Base-by-base conservation (phyloP, 495 filamentous ascomycete species). In the Glarea lozoyensis region DNA sequence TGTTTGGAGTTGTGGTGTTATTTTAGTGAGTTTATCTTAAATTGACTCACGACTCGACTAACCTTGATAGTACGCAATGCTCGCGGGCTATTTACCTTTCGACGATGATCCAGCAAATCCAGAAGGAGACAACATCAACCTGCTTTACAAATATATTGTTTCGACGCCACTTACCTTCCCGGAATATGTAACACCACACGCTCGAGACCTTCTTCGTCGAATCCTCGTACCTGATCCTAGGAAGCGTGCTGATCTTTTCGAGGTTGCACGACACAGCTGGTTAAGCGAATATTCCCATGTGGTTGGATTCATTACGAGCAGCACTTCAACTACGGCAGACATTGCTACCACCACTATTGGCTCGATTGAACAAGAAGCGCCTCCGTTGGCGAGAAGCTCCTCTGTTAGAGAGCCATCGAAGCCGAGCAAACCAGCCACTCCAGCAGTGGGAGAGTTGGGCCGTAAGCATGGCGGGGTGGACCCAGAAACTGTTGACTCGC, bases 1-100 rank as follows among this genome's bases (percentile, higher is more conserved):
- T 59, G 92, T 99, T 18, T 99, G 92, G 92, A 97, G 92, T 57
- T 97, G 92, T 58, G 92, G 92, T 64, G 92, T 99, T 18, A 99
- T 99, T 55, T 64, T 99, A 73, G 92, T 97, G 75, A 67, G 86
- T 74, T 11, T 17, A 11, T 21, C 15, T 34, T 35, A 32, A 25
- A 40, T 53, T 30, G 36, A 17, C 38, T 10, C 19, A 31, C 25
- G 21, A 32, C 30, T 50, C 56, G 33, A 47, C 46, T 58, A 31
- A 51, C 48, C 16, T n/a, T 13, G 31, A 2, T 55, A 98, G 92
- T 99, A 97, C 64, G 92, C 92, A 29, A 99, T 99, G 92, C 72
- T 99, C 42, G 92, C 92, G 10, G 92, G 92, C 22, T 99, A 97
- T 61, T 72, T 99, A n/a, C 92, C 92, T 3, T 99, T 99, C 58